Conservation (phyloP, 345 rosid species). For the Eucalyptus globulus region DNA sequence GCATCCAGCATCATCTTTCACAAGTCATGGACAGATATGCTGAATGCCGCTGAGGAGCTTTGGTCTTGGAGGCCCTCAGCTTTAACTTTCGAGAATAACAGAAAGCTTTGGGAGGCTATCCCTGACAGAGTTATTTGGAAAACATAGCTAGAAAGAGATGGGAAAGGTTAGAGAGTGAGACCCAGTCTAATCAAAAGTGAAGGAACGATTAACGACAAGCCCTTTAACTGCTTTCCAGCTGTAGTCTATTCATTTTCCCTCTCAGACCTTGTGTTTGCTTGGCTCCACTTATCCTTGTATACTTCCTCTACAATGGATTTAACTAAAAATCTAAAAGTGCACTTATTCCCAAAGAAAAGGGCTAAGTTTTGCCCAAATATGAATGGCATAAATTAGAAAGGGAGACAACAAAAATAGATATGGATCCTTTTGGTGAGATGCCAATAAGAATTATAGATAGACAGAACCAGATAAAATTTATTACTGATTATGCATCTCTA, state of each 20-base stretch:
- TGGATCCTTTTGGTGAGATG: not conserved
- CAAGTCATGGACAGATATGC: not conserved
- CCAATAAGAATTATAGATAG: not conserved
- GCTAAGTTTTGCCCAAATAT: not conserved
- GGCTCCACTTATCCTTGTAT: not conserved
- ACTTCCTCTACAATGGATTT: not conserved
- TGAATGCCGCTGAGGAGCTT: not conserved
- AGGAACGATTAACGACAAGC: not conserved
- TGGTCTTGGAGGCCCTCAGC: not conserved
- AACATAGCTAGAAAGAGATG: not conserved
- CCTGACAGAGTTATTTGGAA: not conserved
- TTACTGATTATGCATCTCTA: not conserved
- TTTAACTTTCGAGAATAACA: not conserved
- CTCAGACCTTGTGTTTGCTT: not conserved
- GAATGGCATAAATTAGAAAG: not conserved
- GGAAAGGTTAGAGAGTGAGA: not conserved
- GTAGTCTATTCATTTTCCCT: not conserved
- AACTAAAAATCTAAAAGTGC: not conserved
- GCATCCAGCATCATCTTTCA: not conserved
- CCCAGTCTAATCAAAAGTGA: not conserved
- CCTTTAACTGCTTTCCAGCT: not conserved
- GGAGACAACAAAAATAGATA: not conserved
- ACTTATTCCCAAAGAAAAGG: not conserved
- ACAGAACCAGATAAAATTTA: not conserved
- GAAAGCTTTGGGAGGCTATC: not conserved